Conservation (phyloP, 129 eudicot genomes). For the Saussurea involucrata region DNA sequence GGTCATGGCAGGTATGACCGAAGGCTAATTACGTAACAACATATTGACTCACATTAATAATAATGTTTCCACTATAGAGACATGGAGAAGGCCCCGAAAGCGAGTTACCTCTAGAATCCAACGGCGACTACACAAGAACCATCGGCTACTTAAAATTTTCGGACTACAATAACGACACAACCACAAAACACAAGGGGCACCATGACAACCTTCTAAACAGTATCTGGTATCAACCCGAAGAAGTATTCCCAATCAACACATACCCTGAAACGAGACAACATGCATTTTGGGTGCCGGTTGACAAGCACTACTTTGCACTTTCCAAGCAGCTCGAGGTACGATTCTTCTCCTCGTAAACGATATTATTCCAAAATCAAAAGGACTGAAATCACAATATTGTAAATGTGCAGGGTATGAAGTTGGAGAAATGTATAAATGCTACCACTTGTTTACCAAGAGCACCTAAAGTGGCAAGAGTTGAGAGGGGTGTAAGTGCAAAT, state of each 20-base stretch:
- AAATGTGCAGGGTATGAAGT: constrained; percentile 32
- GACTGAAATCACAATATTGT: not conserved
- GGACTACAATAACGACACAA: constrained; percentile 35
- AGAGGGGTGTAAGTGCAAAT: constrained; percentile 58
- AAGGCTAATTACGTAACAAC: not conserved
- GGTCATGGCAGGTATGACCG: constrained; percentile 58
- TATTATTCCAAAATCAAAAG: not conserved
- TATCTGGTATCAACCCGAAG: constrained; percentile 77
- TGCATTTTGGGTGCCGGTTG: constrained; percentile 60
- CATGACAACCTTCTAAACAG: constrained; percentile 45
- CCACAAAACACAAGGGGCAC: not conserved
- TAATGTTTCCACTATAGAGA: constrained; percentile 34
- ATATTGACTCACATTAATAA: not conserved
- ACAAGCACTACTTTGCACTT: constrained; percentile 38
- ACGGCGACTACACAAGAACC: constrained; percentile 53
- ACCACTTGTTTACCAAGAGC: constrained; percentile 50
- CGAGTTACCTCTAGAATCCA: constrained; percentile 45
- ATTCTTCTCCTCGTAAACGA: too few species aligned
- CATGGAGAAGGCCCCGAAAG: constrained; percentile 45
- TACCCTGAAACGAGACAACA: constrained; percentile 66
- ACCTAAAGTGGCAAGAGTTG: constrained; percentile 50
- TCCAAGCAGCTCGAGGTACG: constrained; percentile 52
- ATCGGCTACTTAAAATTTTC: constrained; percentile 47
- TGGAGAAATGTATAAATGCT: constrained; percentile 49
- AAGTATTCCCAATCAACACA: constrained; percentile 51